Percentiles rank a stretch among this genome's conserved stretches.
phyloP scores from a whole-genome alignment of 106 monocot genomes.

The Dactylorhiza incarnata region DNA sequence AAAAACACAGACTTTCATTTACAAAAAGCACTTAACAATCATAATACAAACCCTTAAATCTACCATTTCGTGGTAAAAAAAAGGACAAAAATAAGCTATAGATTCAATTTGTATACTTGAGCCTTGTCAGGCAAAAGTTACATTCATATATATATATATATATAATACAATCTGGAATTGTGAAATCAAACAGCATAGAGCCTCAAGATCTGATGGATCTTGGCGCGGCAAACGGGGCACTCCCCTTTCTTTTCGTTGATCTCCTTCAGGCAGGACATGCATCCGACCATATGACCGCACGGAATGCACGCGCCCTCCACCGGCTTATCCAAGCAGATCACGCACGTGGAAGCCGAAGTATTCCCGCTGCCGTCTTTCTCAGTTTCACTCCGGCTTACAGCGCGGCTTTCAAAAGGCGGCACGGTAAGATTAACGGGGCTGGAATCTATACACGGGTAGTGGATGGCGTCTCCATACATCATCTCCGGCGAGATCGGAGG shows the following conservation, averaged over 20 bases:
- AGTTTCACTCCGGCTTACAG: conserved; percentile 3
- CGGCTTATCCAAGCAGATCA: conserved; percentile 72
- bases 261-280: conserved; percentile 81
- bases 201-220: conserved; percentile 64
- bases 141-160: background rate
- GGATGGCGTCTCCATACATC: conserved; percentile 29
- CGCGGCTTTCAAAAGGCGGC: conserved; percentile 1
- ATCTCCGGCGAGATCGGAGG: conserved; percentile 29
- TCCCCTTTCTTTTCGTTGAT: conserved; percentile 68
- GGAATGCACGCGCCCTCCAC: conserved; percentile 86
- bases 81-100: too few species aligned
- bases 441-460: conserved; percentile 48
- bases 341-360: conserved; percentile 31
- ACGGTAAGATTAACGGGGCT: conserved; percentile 21
- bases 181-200: conserved; percentile 59
- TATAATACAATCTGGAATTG: background rate
- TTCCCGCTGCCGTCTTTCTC: conserved; percentile 11
- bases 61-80: too few species aligned
- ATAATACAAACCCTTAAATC: too few species aligned
- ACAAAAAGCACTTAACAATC: too few species aligned
- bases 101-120: background rate
- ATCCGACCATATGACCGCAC: conserved; percentile 92
- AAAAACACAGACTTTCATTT: too few species aligned
- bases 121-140: background rate
- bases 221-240: conserved; percentile 84